Conservation (phyloP, 768 basidiomycete genomes). For the Boletus patriciae region DNA sequence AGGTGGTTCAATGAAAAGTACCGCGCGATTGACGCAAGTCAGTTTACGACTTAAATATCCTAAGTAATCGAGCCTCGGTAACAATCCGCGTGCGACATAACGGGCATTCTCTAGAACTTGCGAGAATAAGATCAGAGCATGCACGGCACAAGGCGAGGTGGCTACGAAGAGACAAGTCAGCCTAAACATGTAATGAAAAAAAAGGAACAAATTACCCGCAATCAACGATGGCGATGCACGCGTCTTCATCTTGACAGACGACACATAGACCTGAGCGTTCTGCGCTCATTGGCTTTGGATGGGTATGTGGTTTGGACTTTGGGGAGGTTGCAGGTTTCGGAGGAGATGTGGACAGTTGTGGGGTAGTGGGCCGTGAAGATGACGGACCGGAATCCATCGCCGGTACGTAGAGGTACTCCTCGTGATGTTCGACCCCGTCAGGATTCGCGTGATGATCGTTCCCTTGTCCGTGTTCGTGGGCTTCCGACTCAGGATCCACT, state of each 20-base stretch:
- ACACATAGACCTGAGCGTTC: constrained; percentile 84
- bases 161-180: constrained; percentile 37
- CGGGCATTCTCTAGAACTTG: constrained; percentile 82
- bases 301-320: constrained; percentile 39
- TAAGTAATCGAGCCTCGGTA: constrained; percentile 73
- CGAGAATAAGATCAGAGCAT: constrained; percentile 79
- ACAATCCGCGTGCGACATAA: constrained; percentile 88
- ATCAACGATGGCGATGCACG: constrained; percentile 90
- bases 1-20: neutral
- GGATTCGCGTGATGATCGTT: neutral
- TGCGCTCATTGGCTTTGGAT: constrained; percentile 21
- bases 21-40: neutral
- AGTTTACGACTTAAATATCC: constrained; percentile 62
- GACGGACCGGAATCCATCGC: neutral
- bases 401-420: constrained; percentile 2
- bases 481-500: constrained; percentile 20
- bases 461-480: constrained; percentile 1
- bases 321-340: constrained; percentile 30
- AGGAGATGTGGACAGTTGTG: constrained; percentile 19
- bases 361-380: constrained; percentile 10
- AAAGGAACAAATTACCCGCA: constrained; percentile 67
- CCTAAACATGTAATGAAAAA: neutral
- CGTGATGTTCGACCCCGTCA: neutral
- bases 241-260: constrained; percentile 92
- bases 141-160: constrained; percentile 76